A percentile compares a stretch with the other conserved stretches of the same genome.
Evolutionary conservation across 163 green algal species (phyloP).

Genomic region (Volvox carteri): DNA sequence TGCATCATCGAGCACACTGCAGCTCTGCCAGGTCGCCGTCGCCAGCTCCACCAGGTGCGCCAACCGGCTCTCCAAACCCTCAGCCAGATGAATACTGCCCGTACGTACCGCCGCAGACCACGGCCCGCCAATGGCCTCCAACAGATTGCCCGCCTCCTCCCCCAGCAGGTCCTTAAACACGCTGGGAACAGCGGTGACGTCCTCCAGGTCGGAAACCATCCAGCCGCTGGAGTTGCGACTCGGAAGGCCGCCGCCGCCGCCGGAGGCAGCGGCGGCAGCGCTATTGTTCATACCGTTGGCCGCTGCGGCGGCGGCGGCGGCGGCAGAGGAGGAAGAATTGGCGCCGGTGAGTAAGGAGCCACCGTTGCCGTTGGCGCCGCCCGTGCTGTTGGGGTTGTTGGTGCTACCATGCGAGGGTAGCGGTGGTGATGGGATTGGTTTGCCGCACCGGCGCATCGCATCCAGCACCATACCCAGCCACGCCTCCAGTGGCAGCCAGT

Average conservation of each 20-base stretch:
- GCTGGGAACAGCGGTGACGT: not conserved
- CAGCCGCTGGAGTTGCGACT: not conserved
- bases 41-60: slow-evolving; percentile 2
- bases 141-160: not conserved
- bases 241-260: not conserved
- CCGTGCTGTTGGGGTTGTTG: not conserved
- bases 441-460: slow-evolving; percentile 9
- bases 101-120: not conserved
- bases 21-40: not conserved
- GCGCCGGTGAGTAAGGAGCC: not conserved
- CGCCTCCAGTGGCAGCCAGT: slow-evolving; percentile 53
- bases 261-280: no score
- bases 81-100: not conserved
- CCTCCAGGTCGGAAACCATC: not conserved
- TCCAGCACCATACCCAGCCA: slow-evolving; percentile 57
- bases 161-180: slow-evolving; percentile 30
- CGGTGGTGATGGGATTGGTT: no score
- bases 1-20: not conserved
- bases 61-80: slow-evolving; percentile 24
- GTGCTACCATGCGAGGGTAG: not conserved
- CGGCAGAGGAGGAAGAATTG: not conserved
- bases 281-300: not conserved
- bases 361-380: not conserved
- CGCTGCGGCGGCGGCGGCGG: not conserved
- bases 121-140: slow-evolving; percentile 1